Evolutionary conservation across 2,329 filamentous ascomycete genomes (phyloP), one percentile per base, ranked within the genome.

Genomic region (Talaromyces marneffei): DNA sequence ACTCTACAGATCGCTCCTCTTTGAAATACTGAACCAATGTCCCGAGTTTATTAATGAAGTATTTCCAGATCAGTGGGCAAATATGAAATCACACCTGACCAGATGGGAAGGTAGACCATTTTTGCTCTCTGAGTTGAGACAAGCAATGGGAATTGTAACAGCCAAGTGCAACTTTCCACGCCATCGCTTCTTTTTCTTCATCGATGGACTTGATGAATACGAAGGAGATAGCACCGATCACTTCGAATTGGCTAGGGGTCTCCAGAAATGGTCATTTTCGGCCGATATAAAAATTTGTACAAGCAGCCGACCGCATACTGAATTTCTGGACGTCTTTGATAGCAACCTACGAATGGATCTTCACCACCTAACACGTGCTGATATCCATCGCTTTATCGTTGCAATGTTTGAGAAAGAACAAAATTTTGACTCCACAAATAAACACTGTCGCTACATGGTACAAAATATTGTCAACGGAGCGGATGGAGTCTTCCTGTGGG

Each of bases 1-100:
- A 0, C 70, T 82, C 0, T 64, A 79, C 1, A 71, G 66, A 63
- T 71, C 67, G 6, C 65, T 71, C 0, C 60, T 80, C 2, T 76
- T 74, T 60, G 69, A 78, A 33, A 71, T 75, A 10, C 63, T 73
- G 16, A 72, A 66, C 0, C 61, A 66, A 31, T 65, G 63, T 20
- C 72, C 69, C 1, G 67, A 70, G 50, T 66, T 76, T 8, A 74
- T 76, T n/a, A 62, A 62, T 2, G 12, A 35, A 14, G 27, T 66
- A 3, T 63, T 67, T 10, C 65, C 62, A 7, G 57, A 62, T 6
- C 55, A 56, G 29, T 66, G 59, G 62, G 25, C 56, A 1, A n/a
- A 39, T 12, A 37, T 33, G 18, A 23, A 10, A 20, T 27, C 31
- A 16, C 18, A 16, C 5, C n/a, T 29, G 27, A 23, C 20, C 2